A percentile compares a stretch with the other conserved stretches of the same genome.
phyloP scores from a whole-genome alignment of 225 moss, liverwort and hornwort species.

The Asterella californica region DNA sequence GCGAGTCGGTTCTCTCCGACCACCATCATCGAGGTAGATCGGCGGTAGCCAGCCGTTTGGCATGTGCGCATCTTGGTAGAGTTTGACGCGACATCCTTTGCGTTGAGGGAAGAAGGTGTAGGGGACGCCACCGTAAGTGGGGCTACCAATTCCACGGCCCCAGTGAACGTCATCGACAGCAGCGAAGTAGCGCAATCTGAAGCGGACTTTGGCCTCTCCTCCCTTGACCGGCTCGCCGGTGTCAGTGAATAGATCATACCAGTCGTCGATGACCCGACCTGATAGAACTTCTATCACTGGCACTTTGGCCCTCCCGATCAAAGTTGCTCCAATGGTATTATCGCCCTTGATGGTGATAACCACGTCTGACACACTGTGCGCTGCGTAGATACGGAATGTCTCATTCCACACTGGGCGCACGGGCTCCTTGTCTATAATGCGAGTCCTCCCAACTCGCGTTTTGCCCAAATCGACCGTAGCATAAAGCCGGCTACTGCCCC shows the following conservation, averaged over 20 bases:
- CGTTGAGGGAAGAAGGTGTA: constrained; percentile 66
- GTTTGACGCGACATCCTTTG: constrained; percentile 62
- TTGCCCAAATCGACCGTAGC: constrained; percentile 57
- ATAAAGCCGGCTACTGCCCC: constrained; percentile 60
- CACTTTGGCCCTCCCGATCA: constrained; percentile 56
- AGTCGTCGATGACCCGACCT: constrained; percentile 42
- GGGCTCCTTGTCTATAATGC: constrained; percentile 35
- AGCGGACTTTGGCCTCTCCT: constrained; percentile 33
- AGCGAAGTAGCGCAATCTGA: constrained; percentile 47
- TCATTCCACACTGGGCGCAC: constrained; percentile 64
- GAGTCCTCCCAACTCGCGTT: constrained; percentile 58
- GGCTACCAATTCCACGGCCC: constrained; percentile 42
- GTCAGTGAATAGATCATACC: constrained; percentile 53
- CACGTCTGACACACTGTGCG: constrained; percentile 48
- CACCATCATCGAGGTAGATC: constrained; percentile 50
- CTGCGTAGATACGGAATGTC: constrained; percentile 62
- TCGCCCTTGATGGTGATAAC: constrained; percentile 53
- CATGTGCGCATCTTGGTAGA: constrained; percentile 72
- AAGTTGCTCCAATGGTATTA: constrained; percentile 41
- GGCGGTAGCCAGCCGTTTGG: constrained; percentile 51
- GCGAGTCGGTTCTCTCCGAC: constrained; percentile 38
- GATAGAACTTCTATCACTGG: constrained; percentile 30
- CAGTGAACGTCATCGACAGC: constrained; percentile 58
- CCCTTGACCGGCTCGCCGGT: constrained; percentile 22
- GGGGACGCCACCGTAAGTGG: constrained; percentile 50